Evolutionary conservation across 2,329 filamentous ascomycete species (phyloP).

Genomic region (Nigrospora sphaerica): DNA sequence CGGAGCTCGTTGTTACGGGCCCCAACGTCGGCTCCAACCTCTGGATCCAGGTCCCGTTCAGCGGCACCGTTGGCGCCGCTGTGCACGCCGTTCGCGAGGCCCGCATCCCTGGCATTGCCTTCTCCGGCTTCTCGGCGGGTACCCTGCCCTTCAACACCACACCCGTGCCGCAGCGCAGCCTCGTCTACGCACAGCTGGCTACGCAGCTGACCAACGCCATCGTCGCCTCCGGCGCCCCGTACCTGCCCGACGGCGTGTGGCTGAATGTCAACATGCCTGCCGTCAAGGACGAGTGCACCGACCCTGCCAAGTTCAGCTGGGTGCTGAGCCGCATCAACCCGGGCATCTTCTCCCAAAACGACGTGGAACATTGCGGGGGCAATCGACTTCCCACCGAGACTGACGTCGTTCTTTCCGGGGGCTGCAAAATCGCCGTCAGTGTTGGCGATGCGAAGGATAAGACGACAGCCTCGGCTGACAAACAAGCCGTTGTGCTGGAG

Average conservation of each 20-base stretch:
- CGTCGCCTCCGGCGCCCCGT: conserved; percentile 50
- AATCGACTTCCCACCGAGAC: conserved; percentile 52
- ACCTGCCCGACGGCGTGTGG: conserved; percentile 52
- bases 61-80: conserved; percentile 62
- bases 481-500: conserved; percentile 42
- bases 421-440: conserved; percentile 58
- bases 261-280: conserved; percentile 65
- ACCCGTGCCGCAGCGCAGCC: conserved; percentile 45
- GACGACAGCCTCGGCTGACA: conserved; percentile 44
- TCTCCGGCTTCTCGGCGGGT: conserved; percentile 47
- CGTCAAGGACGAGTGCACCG: conserved; percentile 42
- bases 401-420: conserved; percentile 38
- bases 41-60: conserved; percentile 47
- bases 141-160: conserved; percentile 46
- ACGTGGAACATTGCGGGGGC: conserved; percentile 50
- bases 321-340: conserved; percentile 56
- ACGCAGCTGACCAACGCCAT: conserved; percentile 49
- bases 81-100: conserved; percentile 46
- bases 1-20: conserved; percentile 57
- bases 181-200: conserved; percentile 58
- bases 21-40: conserved; percentile 55
- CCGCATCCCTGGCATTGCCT: conserved; percentile 60
- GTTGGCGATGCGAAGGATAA: conserved; percentile 55
- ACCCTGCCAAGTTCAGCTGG: conserved; percentile 50
- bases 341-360: conserved; percentile 42